Percentiles rank a stretch among this genome's conserved stretches.
Evolutionary conservation across 768 basidiomycete species (phyloP).

Genomic region (Pisolithus microcarpus): DNA sequence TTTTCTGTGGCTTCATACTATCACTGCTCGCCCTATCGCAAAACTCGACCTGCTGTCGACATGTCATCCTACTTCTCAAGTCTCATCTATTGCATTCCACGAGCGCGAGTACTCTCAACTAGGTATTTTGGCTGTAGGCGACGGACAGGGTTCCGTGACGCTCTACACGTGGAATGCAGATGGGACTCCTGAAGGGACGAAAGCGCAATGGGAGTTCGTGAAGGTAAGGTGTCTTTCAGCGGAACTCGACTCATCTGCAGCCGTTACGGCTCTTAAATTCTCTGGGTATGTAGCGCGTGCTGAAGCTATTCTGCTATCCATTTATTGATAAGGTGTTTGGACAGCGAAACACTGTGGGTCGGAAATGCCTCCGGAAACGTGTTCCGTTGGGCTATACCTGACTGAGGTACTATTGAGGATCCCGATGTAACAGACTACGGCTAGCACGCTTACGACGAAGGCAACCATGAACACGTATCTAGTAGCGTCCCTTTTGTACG

Average conservation of each 20-base stretch:
- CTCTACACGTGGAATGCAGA: conserved; percentile 81
- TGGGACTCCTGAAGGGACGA: conserved; percentile 56
- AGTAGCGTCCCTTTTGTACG: no score
- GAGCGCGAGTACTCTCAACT: conserved; percentile 79
- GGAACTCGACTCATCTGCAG: conserved; percentile 31
- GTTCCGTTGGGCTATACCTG: conserved; percentile 17
- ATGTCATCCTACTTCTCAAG: conserved; percentile 38
- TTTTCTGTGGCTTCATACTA: conserved; percentile 72
- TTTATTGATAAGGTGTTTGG: neutral
- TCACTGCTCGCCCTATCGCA: conserved; percentile 78
- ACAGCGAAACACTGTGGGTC: conserved; percentile 21
- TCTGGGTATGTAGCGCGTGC: conserved; percentile 47
- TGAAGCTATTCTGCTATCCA: neutral
- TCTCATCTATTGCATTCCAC: conserved; percentile 79
- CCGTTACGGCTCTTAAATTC: conserved; percentile 75
- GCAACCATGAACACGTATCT: no score
- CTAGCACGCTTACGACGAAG: no score
- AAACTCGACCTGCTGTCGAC: conserved; percentile 51
- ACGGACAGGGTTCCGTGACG: conserved; percentile 66
- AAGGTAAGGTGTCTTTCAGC: conserved; percentile 62
- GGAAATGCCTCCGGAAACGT: conserved; percentile 20
- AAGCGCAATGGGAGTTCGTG: conserved; percentile 69
- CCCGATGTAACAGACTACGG: no score
- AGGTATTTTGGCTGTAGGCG: conserved; percentile 76
- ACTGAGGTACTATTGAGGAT: conserved; percentile 4